phyloP scores from a whole-genome alignment of 345 rosid species.

The Zanthoxylum bungeanum region DNA sequence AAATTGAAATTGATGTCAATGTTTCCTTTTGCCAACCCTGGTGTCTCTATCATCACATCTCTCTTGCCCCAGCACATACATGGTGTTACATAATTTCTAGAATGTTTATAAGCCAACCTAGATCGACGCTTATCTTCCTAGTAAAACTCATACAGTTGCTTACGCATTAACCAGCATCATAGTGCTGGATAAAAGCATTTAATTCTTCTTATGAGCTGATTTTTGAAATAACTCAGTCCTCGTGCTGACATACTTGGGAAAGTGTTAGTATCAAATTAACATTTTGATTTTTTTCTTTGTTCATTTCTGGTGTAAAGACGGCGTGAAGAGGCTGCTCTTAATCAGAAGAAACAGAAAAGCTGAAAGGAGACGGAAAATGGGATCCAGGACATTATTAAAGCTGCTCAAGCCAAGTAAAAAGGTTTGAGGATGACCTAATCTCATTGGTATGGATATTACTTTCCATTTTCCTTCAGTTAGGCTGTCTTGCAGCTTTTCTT shows the following conservation, averaged over 20 bases:
- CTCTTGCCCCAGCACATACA: no score
- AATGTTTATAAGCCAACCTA: no score
- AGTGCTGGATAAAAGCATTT: no score
- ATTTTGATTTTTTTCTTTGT: background rate
- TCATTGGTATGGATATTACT: background rate
- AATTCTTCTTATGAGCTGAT: background rate
- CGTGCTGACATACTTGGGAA: background rate
- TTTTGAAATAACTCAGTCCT: background rate
- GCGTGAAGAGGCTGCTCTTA: conserved; percentile 4
- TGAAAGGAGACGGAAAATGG: background rate
- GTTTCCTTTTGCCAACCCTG: no score
- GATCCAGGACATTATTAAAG: background rate
- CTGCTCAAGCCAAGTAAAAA: no score
- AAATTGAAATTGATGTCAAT: no score
- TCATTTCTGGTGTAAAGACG: background rate
- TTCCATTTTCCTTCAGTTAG: background rate
- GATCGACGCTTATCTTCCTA: no score
- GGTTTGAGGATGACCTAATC: background rate
- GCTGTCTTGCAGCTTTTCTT: background rate
- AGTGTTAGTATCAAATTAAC: background rate
- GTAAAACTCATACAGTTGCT: no score
- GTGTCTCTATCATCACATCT: no score
- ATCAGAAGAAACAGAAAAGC: conserved; percentile 4
- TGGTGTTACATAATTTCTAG: no score
- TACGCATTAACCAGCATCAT: no score